These are phyloP conservation scores for Calonectria henricotiae DNA, from an alignment of 2,329 filamentous ascomycete species.

Conservation along the genomic window DNA sequence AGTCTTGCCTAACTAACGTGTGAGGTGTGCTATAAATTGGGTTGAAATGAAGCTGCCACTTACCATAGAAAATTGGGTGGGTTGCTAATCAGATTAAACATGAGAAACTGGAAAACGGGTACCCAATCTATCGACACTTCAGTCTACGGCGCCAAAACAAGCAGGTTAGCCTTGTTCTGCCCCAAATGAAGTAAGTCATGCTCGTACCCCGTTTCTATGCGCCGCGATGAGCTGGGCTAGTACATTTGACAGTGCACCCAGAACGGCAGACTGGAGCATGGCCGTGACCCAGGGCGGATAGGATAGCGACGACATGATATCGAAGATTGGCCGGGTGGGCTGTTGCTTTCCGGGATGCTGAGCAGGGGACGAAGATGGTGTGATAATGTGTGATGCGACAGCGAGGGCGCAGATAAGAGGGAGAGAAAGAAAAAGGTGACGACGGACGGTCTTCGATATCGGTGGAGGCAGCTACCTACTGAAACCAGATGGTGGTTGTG, in stretches of 20 bases:
- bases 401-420: not conserved
- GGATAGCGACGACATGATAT: slow-evolving; percentile 48
- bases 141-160: slow-evolving; percentile 60
- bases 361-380: not conserved
- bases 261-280: slow-evolving; percentile 76
- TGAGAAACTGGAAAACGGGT: slow-evolving; percentile 82
- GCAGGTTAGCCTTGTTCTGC: not conserved
- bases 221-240: slow-evolving; percentile 81
- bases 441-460: slow-evolving; percentile 2
- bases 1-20: slow-evolving; percentile 75
- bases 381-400: not conserved
- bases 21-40: slow-evolving; percentile 33
- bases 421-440: not conserved
- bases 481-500: not conserved
- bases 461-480: not conserved
- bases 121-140: slow-evolving; percentile 76
- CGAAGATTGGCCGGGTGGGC: not conserved
- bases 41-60: slow-evolving; percentile 45
- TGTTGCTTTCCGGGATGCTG: too few relatives aligned
- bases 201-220: slow-evolving; percentile 72
- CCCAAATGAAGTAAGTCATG: not conserved
- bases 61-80: slow-evolving; percentile 90
- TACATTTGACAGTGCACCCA: slow-evolving; percentile 80
- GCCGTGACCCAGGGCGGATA: slow-evolving; percentile 71
- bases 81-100: slow-evolving; percentile 81